Evolutionary conservation across 2,329 filamentous ascomycete genomes (phyloP), one percentile per base, ranked within the genome.

Genomic region (Cordyceps militaris): DNA sequence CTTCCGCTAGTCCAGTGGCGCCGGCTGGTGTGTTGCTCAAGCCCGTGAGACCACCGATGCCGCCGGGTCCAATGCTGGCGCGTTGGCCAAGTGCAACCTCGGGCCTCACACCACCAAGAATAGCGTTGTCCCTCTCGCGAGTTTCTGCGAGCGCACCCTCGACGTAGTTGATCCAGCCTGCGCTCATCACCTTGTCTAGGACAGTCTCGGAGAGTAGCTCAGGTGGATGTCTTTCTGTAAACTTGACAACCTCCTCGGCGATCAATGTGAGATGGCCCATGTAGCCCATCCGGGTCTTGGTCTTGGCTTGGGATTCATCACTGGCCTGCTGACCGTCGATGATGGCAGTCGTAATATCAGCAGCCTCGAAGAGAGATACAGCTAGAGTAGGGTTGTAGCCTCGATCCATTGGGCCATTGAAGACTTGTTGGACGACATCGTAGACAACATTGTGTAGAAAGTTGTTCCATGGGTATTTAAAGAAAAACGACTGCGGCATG

Each of bases 401-500:
- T 60, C 91, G 88, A 65, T 97, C 93, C 89, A 99, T 96, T 0
- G 91, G 91, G 9, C 94, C 94, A 69, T 99, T 99, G 73, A 99
- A 97, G 1, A 99, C 94, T 76, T 99, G 94, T 71, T 99, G 94
- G 44, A 99, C 90, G 67, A 99, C 92, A 71, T 99, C 94, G 70
- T 99, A 99, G 49, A 99, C 94, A 44, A 99, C 94, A 68, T 99
- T 99, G 74, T 99, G 94, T 46, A 99, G 81, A 69, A 99, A 99
- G 71, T 99, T 99, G 73, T 99, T 99, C 94, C 94, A 99, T 1
- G 94, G 93, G 67, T 97, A 99, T 60, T 88, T 85, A 77, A 99
- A 99, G 75, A 99, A 99, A 77, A 97, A 97, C 58, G 91, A 89
- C 91, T 95, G 63, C 2, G 42, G n/a, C 3, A 0, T 21, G 53